Conservation (phyloP, 176 grass and related monocot genomes). For the Triticum timopheevii region DNA sequence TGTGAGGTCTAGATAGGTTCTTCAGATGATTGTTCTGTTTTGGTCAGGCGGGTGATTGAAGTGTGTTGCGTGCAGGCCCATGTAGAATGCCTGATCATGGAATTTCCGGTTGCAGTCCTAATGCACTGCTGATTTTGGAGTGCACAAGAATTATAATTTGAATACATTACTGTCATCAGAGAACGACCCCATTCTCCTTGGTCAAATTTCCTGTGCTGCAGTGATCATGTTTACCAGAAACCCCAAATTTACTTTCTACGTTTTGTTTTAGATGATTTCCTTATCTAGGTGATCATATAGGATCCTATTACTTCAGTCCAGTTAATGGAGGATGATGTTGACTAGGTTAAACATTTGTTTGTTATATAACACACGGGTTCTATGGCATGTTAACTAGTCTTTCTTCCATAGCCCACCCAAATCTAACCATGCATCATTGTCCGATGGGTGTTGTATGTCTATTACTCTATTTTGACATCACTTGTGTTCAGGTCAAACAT, state of each 20-base stretch:
- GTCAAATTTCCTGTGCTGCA: accelerated
- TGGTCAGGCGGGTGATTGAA: not conserved
- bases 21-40: not conserved
- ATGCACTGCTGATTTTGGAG: not conserved
- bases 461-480: not conserved
- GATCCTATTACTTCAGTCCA: not conserved
- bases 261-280: not conserved
- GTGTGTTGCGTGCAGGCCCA: not conserved
- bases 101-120: not conserved
- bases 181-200: not conserved
- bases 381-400: not conserved
- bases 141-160: not conserved
- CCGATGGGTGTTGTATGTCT: not conserved
- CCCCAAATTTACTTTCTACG: not conserved
- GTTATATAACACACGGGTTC: not conserved
- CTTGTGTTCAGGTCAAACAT: not conserved
- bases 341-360: not conserved
- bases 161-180: not conserved
- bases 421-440: not conserved
- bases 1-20: not conserved
- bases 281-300: not conserved
- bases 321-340: not conserved
- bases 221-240: not conserved
- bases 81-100: not conserved
- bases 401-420: not conserved